Evolutionary conservation across 179 eudicot species (phyloP).

Genomic region (Patellifolia procumbens): DNA sequence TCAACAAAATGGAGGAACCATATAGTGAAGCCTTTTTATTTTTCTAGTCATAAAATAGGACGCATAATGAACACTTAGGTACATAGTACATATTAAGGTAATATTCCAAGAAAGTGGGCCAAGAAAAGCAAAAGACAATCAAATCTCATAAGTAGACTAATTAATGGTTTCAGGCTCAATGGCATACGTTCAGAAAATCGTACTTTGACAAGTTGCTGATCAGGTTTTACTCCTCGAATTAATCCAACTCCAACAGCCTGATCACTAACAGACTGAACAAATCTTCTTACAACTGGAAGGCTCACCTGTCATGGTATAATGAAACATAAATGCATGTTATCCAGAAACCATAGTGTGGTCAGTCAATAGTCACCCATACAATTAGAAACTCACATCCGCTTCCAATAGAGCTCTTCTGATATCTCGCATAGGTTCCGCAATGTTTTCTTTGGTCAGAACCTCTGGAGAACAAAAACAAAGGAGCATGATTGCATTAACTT

Average conservation of each 20-base stretch:
- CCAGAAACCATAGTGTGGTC: background rate
- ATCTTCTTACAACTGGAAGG: constrained; percentile 96
- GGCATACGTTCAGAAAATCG: constrained; percentile 18
- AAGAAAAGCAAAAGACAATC: background rate
- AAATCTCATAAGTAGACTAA: background rate
- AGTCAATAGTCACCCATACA: constrained; percentile 1
- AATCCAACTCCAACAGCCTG: constrained; percentile 90
- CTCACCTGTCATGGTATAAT: constrained; percentile 63
- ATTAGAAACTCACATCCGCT: constrained; percentile 76
- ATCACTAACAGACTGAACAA: constrained; percentile 88
- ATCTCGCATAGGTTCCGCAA: constrained; percentile 96
- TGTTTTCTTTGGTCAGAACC: constrained; percentile 90
- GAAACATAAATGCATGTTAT: background rate
- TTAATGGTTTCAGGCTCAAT: background rate
- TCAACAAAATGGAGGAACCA: background rate
- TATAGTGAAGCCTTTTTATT: background rate
- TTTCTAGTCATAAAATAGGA: background rate
- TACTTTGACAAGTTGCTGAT: constrained; percentile 98
- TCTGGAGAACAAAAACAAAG: constrained; percentile 44
- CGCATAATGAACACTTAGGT: background rate
- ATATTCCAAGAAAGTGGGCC: background rate
- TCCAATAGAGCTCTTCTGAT: constrained; percentile 93
- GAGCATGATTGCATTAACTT: constrained; percentile 18
- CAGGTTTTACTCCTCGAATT: constrained; percentile 87
- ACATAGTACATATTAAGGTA: background rate